phyloP scores from a whole-genome alignment of 108 stramenopile genomes.

The Thalassiosira profunda region DNA sequence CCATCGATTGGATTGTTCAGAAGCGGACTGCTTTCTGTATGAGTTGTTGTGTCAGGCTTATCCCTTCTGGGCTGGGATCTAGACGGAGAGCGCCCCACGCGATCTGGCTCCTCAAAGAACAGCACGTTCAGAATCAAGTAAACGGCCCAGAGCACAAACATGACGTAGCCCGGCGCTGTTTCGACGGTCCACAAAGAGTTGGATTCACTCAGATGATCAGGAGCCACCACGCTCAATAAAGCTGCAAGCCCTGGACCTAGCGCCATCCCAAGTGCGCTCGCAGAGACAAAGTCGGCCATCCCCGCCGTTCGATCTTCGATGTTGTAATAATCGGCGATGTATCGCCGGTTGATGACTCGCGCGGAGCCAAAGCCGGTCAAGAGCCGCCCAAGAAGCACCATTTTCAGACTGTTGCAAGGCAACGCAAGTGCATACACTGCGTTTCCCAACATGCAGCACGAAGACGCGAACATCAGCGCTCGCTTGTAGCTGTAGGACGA shows the following conservation, averaged over 20 bases:
- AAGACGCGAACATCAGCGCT: slow-evolving; percentile 85
- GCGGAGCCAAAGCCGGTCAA: slow-evolving; percentile 91
- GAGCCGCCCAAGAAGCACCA: slow-evolving; percentile 89
- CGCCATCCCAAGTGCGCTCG: slow-evolving; percentile 89
- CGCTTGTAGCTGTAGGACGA: slow-evolving; percentile 85
- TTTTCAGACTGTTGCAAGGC: slow-evolving; percentile 68
- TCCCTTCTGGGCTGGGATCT: slow-evolving; percentile 15
- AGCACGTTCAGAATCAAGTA: slow-evolving; percentile 54
- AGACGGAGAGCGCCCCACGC: background rate
- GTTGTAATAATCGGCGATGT: slow-evolving; percentile 82
- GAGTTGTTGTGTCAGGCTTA: slow-evolving; percentile 1
- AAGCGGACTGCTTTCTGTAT: slow-evolving; percentile 6
- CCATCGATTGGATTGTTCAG: background rate
- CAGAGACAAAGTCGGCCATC: slow-evolving; percentile 89
- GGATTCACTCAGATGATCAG: background rate
- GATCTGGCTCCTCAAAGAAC: slow-evolving; percentile 83
- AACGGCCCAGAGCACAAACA: slow-evolving; percentile 74
- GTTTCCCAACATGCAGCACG: slow-evolving; percentile 79
- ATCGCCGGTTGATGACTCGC: slow-evolving; percentile 89
- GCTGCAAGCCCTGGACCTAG: slow-evolving; percentile 85
- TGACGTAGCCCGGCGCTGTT: slow-evolving; percentile 84
- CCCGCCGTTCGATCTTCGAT: slow-evolving; percentile 82
- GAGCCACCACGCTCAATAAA: slow-evolving; percentile 53
- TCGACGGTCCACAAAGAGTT: slow-evolving; percentile 56
- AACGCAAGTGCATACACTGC: slow-evolving; percentile 87